Base-by-base conservation (phyloP, 371 early-diverging fungal genomes). In the Rhizomucor miehei region DNA sequence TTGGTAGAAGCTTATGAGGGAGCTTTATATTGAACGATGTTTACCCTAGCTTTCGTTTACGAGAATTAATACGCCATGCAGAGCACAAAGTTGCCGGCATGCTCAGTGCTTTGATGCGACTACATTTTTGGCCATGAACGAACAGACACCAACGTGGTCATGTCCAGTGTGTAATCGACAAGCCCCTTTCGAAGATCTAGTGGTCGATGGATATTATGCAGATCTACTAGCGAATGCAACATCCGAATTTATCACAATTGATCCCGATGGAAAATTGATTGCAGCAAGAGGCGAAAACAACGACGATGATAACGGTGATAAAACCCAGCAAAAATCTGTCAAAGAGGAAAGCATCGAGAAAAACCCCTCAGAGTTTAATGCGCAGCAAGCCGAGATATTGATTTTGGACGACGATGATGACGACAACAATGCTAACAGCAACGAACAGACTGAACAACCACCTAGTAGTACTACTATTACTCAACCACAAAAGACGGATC, bases 81-180 rank as follows among this genome's bases (percentile, higher is more conserved):
- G 88, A 45, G 77, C 87, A 0, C 61, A 52, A 1, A 54, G 60
- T 9, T 91, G 91, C 57, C 62, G 76, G 17, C 91, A 91, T 64
- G 44, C 86, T 12, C 89, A 91, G 59, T 91, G 92, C 58, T 91
- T 89, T 62, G 92, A 91, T 52, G 82, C 79, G 6, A 64, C 57
- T 10, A 80, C 81, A 0, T 90, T 82, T 51, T 65, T 90, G 34
- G 65, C 77, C 23, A 80, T 91, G 74, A 89, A 89, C 44, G 85
- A 82, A 51, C 85, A 81, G 40, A 77, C 80, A 3, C 86, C 88
- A 0, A 80, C 83, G 1, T 89, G 87, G 86, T 78, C 75, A 34
- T 91, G 92, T 43, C 92, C 92, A 2, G 80, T 88, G 0, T 91
- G 92, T 55, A 72, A 77, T 54, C 57, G 71, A 16, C 52, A 52